These are phyloP conservation scores for Claviceps purpurea DNA, from an alignment of 2,329 filamentous ascomycete genomes.

Conservation along the genomic window DNA sequence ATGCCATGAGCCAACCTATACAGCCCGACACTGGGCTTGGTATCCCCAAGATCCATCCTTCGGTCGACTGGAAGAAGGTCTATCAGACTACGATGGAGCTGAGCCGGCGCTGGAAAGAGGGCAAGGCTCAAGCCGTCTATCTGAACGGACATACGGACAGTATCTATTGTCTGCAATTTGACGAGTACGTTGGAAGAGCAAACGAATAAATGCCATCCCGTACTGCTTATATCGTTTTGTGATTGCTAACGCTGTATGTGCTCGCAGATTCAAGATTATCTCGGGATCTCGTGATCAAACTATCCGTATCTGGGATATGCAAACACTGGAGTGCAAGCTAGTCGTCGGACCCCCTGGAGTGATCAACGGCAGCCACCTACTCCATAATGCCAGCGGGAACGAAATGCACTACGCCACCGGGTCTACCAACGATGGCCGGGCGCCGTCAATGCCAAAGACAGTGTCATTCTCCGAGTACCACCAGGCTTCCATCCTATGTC, in stretches of 20 bases:
- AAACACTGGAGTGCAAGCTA: constrained; percentile 70
- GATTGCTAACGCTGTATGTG: constrained; percentile 3
- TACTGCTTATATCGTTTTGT: neutral
- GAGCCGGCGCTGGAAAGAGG: constrained; percentile 65
- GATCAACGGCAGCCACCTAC: constrained; percentile 36
- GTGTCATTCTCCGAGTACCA: constrained; percentile 57
- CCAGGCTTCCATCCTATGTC: constrained; percentile 82
- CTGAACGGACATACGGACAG: constrained; percentile 89
- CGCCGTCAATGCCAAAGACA: constrained; percentile 37
- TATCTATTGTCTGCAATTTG: constrained; percentile 96
- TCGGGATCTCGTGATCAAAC: constrained; percentile 93
- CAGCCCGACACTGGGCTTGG: constrained; percentile 42
- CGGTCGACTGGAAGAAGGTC: constrained; percentile 75
- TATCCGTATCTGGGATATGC: constrained; percentile 91
- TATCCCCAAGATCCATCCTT: constrained; percentile 39
- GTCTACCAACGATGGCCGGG: constrained; percentile 32
- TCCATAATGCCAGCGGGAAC: constrained; percentile 37
- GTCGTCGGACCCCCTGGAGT: constrained; percentile 71
- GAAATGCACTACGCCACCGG: constrained; percentile 42
- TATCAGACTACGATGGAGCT: constrained; percentile 66
- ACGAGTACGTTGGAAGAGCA: constrained; percentile 52
- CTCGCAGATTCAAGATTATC: constrained; percentile 70
- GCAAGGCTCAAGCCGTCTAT: constrained; percentile 70
- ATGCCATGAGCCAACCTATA: constrained; percentile 41
- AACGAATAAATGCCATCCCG: no score